phyloP scores from a whole-genome alignment of 169 alveolate genomes.

The Prorocentrum cordatum region DNA sequence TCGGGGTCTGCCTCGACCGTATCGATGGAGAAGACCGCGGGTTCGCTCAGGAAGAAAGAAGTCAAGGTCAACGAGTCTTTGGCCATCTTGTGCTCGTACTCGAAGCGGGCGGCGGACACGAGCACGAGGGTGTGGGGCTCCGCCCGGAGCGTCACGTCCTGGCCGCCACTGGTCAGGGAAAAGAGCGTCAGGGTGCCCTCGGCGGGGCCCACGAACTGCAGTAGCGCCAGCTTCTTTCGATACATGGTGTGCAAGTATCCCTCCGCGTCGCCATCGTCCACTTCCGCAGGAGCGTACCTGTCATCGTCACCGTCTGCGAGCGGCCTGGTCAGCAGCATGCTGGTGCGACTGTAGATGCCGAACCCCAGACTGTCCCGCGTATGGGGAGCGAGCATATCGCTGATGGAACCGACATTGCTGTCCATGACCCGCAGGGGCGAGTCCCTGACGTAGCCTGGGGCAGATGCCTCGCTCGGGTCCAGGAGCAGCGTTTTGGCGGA shows the following conservation, averaged over 20 bases:
- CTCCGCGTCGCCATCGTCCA: constrained; percentile 59
- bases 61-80: no score
- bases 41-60: no score
- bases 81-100: not conserved
- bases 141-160: not conserved
- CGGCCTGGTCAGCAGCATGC: constrained; percentile 46
- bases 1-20: no score
- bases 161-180: not conserved
- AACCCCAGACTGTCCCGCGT: no score
- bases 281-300: constrained; percentile 29
- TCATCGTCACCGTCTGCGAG: not conserved
- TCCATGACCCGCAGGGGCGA: constrained; percentile 47
- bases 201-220: constrained; percentile 21
- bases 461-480: no score
- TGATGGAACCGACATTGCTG: constrained; percentile 15
- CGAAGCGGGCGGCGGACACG: not conserved
- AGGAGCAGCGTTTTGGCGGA: constrained; percentile 26
- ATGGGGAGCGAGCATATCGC: not conserved
- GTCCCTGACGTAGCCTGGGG: constrained; percentile 21
- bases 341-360: not conserved
- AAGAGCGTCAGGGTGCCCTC: constrained; percentile 19
- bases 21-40: no score
- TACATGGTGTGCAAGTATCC: constrained; percentile 13
- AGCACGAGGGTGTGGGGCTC: not conserved
- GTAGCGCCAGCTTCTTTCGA: constrained; percentile 9